Evolutionary conservation across 192 early-diverging fungal species (phyloP), one percentile per base, ranked within the genome.

Genomic region (Coemansia sp.): DNA sequence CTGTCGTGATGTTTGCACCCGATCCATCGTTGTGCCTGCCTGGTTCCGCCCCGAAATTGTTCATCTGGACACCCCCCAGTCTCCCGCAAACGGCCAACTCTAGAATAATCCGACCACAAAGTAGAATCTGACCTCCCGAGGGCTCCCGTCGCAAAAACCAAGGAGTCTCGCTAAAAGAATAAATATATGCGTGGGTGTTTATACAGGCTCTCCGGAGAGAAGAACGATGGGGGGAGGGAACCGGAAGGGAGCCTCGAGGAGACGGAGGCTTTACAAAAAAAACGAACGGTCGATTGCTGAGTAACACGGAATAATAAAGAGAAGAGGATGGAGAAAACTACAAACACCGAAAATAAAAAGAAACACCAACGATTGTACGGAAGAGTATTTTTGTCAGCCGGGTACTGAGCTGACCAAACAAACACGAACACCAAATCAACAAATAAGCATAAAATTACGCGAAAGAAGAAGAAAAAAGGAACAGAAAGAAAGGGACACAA

Each of bases 21-120:
- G 51, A 29, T 41, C 39, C 51, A 53, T 53, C 27, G 38, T 41
- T 29, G 40, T 28, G 38, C 51, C 30, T 53, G 27, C 15, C 51
- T 53, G 51, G 17, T 15, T 30, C 38, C 15, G 31, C 14, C 8
- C 38, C 39, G 21, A 19, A 30, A 53, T 53, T 53, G 51, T 20
- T 41, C 51, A 53, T 53, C 41, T 20, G 27, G 27, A n/a, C n/a
- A n/a, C n/a, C n/a, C n/a, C n/a, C n/a, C n/a, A n/a, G n/a, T n/a
- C n/a, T 15, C 2, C 14, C 35, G 14, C 34, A 38, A 15, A 38
- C 5, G n/a, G 14, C n/a, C n/a, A n/a, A n/a, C n/a, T n/a, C n/a
- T n/a, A n/a, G n/a, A n/a, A n/a, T n/a, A n/a, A n/a, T n/a, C n/a
- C n/a, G n/a, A n/a, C n/a, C n/a, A n/a, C n/a, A n/a, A n/a, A n/a